Evolutionary conservation across 2,329 filamentous ascomycete genomes (phyloP), one percentile per base, ranked within the genome.

Genomic region (Sporothrix inflata): DNA sequence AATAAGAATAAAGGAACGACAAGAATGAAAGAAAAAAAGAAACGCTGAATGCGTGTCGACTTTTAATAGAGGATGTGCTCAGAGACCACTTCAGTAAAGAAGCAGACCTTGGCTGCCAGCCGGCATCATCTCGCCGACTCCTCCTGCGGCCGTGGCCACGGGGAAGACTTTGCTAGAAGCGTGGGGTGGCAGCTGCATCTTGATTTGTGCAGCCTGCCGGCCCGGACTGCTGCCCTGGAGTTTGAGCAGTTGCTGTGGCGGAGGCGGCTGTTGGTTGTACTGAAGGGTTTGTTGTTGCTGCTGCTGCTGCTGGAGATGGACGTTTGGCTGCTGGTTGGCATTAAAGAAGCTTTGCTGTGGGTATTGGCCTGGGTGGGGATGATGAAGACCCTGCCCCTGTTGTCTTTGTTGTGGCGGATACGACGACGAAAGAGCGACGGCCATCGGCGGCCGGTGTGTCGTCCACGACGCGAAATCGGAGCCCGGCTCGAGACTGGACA

Each of bases 401-500:
- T 51, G 70, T 6, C 7, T 14, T 27, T 45, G n/a, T 16, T 42
- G 51, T n/a, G 24, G 19, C 21, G 42, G 55, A 11, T 24, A n/a
- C 8, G 51, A 11, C 34, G 21, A 42, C 40, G 27, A 16, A 6
- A 49, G 53, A 9, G 12, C 63, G 34, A n/a, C 24, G 14, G 12
- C 16, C 27, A 14, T 49, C 71, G 81, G 81, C 73, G 81, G 79
- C 47, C 78, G 78, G 21, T 84, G 76, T 1, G 66, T 55, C 19
- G 79, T 79, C 81, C 81, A 83, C 74, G 82, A 78, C 71, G 81
- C 79, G 27, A 74, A 75, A 30, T 47, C 47, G 16, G 53, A 27
- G 45, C 81, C 80, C 1, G 79, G 75, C 60, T 81, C 79, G 71
- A 77, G 79, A 19, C 80, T 78, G 53, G 81, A 80, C 51, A 83